Base-by-base conservation (phyloP, 768 basidiomycete genomes). In the Chalciporus piperatus region DNA sequence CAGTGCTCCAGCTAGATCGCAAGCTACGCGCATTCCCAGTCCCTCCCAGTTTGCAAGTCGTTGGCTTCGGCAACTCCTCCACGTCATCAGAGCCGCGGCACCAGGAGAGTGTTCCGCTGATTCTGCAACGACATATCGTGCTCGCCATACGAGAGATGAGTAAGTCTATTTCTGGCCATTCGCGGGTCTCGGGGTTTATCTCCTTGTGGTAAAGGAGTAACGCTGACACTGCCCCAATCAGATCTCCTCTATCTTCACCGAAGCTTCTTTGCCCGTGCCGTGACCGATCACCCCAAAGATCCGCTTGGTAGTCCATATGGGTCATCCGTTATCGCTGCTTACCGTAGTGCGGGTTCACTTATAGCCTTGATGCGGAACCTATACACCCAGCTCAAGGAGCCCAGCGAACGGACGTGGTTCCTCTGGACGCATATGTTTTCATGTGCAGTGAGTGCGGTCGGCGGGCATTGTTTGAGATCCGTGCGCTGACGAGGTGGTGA, bases 281-380 rank as follows among this genome's bases (percentile, higher is more conserved):
- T 87, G 51, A 83, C 79, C 59, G 85, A 87, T 60, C 82, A 84
- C 62, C 84, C 85, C 28, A 84, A 84, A 60, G 85, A 87, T 59
- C 85, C 85, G 23, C 72, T 87, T 30, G 84, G 84, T 11, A 85
- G 84, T 61, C 82, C 83, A 13, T 86, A 85, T 54, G 85, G 84
- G 10, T 82, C 83, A 3, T 86, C 85, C 4, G 85, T 87, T 17
- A 83, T 86, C 56, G 84, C 85, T 41, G 85, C 85, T 16, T 87
- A 86, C 66, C 77, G 85, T 39, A 85, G 84, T 56, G 84, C 85
- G 9, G 83, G 85, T 30, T 85, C 84, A 3, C 75, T 87, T 7
- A 80, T 87, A 33, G 85, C 84, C 5, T 70, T 86, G 60, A 83
- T 87, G 80, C 76, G 83, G 42, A 86, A 85, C 60, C 70, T 87